Evolutionary conservation across 306 rosid species (phyloP), one percentile per base, ranked within the genome.

Genomic region (Quercus variabilis): DNA sequence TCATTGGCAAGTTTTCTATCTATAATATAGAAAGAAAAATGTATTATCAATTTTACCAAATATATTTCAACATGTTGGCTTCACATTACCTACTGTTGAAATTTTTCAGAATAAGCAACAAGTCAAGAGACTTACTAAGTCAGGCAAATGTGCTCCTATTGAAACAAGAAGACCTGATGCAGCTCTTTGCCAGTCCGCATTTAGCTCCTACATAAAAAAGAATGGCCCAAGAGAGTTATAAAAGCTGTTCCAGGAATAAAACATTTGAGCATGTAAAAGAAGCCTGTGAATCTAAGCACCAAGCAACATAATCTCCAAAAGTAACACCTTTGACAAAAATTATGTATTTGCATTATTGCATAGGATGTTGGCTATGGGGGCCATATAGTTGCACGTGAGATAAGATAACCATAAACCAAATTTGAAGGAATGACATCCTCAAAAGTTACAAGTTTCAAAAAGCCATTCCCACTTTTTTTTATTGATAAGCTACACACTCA

Each of bases 161-260:
- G 98, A 90, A 75, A 94, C 97, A 85, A 94, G 97, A 67, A 94
- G 87, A 74, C 87, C 85, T 74, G 97, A 79, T 70, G 98, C 98
- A 81, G 97, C 95, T 78, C 95, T 88, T 85, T 92, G 98, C 98
- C 98, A 94, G 73, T 94, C 97, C 20, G 90, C 83, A 85, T 87
- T 90, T 77, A 92, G 86, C 62, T 92, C 98, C 97, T 94, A 86
- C 81, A 90, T 60, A 49, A 76, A 78, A 74, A 55, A 70, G 43
- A 72, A 80, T 41, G 77, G 74, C 73, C 75, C 28, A 69, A 77
- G 57, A 69, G 73, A 82, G 74, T 49, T 72, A 10, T 11, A 57
- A 69, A 58, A 56, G 23, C 38, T 64, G 23, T 30, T 28, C 20
- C 41, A 77, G 49, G 68, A 21, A 77, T 15, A 77, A 35, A 57